A percentile compares a stretch with the other conserved stretches of the same genome.
These are phyloP conservation scores for Aspergillus niger DNA, from an alignment of 2,329 filamentous ascomycete genomes.

Conservation along the genomic window DNA sequence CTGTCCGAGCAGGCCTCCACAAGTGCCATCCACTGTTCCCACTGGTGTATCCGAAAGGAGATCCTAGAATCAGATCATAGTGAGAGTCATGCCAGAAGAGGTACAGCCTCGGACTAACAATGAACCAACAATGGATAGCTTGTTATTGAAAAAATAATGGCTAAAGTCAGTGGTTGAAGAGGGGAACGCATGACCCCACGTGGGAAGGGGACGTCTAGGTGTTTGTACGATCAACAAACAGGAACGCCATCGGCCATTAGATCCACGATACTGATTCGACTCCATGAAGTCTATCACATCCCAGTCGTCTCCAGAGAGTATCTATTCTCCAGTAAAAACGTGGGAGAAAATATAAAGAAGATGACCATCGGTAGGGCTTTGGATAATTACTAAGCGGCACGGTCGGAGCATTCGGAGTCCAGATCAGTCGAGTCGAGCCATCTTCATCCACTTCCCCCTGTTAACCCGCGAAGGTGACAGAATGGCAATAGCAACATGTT, in stretches of 20 bases:
- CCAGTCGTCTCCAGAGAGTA: background rate
- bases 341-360: background rate
- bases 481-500: conserved; percentile 25
- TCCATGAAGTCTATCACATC: background rate
- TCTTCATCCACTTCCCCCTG: background rate
- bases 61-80: no score
- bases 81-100: no score
- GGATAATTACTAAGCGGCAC: background rate
- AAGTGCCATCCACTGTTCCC: no score
- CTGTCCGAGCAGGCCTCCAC: no score
- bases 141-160: no score
- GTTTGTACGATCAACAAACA: background rate
- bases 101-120: no score
- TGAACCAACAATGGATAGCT: background rate
- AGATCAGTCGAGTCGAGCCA: background rate
- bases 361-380: background rate
- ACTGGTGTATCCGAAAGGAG: no score
- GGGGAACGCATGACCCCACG: background rate
- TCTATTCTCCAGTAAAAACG: background rate
- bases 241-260: background rate
- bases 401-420: background rate
- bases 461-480: background rate
- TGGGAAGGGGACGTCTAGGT: background rate
- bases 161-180: background rate
- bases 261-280: background rate